Conservation (phyloP, 192 early-diverging fungal species). For the Pecoramyces ruminantium region DNA sequence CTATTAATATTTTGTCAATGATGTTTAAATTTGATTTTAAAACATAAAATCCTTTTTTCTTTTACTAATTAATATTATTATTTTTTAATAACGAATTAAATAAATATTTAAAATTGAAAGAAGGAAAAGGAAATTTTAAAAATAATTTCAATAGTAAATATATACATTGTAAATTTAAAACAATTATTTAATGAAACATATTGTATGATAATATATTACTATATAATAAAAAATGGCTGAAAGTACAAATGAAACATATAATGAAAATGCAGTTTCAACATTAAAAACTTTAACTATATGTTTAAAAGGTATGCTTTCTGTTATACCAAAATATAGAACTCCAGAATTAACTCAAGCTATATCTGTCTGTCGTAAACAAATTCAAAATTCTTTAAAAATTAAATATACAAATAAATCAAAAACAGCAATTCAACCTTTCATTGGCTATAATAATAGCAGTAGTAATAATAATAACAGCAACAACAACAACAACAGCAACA, state of each 20-base stretch:
- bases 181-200: no score
- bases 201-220: no score
- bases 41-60: no score
- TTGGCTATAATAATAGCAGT: neutral
- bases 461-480: no score
- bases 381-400: neutral
- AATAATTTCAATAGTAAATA: no score
- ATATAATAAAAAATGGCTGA: neutral
- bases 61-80: no score
- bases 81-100: no score
- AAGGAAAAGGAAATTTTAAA: no score
- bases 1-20: no score
- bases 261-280: neutral
- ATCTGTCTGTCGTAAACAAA: neutral
- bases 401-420: neutral
- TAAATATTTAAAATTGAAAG: no score
- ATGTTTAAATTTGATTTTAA: no score
- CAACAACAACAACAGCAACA: neutral
- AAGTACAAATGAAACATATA: neutral
- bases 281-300: neutral
- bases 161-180: no score
- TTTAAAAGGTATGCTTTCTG: neutral
- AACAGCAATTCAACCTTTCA: neutral
- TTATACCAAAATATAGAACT: neutral
- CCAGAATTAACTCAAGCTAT: neutral